These are phyloP conservation scores for Rhizophora apiculata DNA, from an alignment of 345 rosid species.

Conservation along the genomic window DNA sequence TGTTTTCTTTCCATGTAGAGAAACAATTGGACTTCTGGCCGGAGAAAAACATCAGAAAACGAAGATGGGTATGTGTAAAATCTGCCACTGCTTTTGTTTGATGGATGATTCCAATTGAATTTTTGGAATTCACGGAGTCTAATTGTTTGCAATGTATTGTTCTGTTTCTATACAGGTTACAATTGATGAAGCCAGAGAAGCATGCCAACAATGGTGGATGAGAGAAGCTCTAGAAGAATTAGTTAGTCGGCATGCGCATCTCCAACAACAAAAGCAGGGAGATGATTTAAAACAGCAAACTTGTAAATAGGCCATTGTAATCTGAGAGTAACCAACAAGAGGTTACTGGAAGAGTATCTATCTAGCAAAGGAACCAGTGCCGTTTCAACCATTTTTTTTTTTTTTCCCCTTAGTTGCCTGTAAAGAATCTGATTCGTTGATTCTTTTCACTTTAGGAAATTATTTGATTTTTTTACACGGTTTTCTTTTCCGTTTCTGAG, in stretches of 20 bases:
- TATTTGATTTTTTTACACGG: no score
- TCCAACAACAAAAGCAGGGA: not conserved
- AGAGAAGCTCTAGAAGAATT: constrained; percentile 54
- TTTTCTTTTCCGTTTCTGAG: no score
- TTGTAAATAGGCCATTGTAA: not conserved
- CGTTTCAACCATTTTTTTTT: no score
- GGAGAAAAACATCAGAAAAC: constrained; percentile 37
- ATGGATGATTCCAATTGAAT: not conserved
- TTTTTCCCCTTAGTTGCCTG: no score
- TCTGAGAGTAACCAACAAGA: not conserved
- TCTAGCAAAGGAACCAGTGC: no score
- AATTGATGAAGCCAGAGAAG: constrained; percentile 44
- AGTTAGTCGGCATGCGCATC: constrained; percentile 2
- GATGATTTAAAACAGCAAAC: not conserved
- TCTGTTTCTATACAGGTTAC: constrained; percentile 20
- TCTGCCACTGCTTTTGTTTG: not conserved
- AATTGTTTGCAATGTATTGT: not conserved
- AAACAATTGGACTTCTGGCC: constrained; percentile 49
- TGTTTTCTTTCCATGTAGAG: constrained; percentile 49
- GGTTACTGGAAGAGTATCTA: no score
- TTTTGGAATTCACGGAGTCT: not conserved
- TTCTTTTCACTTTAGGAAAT: no score
- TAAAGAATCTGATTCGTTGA: no score
- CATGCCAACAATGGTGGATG: constrained; percentile 52
- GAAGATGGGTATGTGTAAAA: constrained; percentile 45